Evolutionary conservation across 306 rosid genomes (phyloP).

Genomic region (Prunus fruticosa): DNA sequence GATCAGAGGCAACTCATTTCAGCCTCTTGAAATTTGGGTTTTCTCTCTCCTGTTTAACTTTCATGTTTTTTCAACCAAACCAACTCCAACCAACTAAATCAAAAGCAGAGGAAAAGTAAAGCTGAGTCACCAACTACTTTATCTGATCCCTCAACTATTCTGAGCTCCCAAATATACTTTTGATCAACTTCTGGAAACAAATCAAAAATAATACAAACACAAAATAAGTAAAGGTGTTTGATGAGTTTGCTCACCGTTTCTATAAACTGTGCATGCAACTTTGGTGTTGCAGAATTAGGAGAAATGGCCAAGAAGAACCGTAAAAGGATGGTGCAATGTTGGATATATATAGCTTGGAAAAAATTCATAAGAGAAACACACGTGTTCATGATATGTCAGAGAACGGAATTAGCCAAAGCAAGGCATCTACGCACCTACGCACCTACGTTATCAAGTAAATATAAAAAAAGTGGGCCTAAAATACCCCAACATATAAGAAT

Average conservation of each 20-base stretch:
- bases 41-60: conserved; percentile 31
- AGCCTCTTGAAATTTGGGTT: conserved; percentile 32
- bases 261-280: conserved; percentile 15
- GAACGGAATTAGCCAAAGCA: conserved; percentile 3
- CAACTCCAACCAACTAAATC: conserved; percentile 18
- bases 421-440: conserved; percentile 20
- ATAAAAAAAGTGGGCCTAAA: background rate
- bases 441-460: conserved; percentile 6
- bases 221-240: conserved; percentile 1
- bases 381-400: conserved; percentile 16
- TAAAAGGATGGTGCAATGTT: background rate
- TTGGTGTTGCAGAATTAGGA: background rate
- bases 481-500: conserved; percentile 12
- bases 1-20: conserved; percentile 49
- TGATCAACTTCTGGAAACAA: background rate
- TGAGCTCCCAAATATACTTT: conserved; percentile 2
- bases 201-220: background rate
- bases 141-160: background rate
- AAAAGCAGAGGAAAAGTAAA: conserved; percentile 17
- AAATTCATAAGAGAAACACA: background rate
- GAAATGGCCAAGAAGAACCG: conserved; percentile 37
- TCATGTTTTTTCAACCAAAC: conserved; percentile 36
- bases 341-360: background rate
- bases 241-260: conserved; percentile 5
- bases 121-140: conserved; percentile 33